Evolutionary conservation across 148 eudicot species (phyloP), one percentile per base, ranked within the genome.

Genomic region (Euryodendron excelsum): DNA sequence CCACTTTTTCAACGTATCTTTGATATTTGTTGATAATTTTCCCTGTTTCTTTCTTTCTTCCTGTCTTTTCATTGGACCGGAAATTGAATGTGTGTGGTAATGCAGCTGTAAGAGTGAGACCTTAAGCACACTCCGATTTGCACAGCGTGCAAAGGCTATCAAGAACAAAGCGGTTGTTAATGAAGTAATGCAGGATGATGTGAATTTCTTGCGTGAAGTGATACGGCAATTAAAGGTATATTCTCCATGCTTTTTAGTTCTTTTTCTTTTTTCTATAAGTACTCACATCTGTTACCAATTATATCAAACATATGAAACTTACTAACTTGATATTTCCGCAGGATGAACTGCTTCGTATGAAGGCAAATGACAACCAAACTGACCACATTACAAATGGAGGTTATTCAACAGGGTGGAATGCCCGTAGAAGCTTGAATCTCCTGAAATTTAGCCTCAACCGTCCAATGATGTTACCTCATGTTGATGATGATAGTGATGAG

Each of bases 141-240:
- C 99, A 62, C 99, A 96, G 80, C 94, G 95, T 72, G 99, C 99
- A 65, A 96, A 96, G 85, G 97, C 98, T 78, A 91, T 96, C 80
- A 93, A 96, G 82, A 96, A 96, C 81, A 93, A 90, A 86, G 99
- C 99, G 79, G 88, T 88, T 36, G 91, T 96, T 56, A 96, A 96
- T 86, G 98, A 96, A 82, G 94, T 89, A 76, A 88, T 87, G 93
- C 94, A 88, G 80, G 94, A 96, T 77, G 99, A 96, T 85, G 93
- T 93, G 15, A 90, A 91, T 75, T 86, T 89, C 77, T 83, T 96
- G 84, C 91, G 93, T 82, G 93, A 90, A 82, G 92, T 93, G 70
- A 93, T 96, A 74, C 83, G 88, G 33, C 97, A 96, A 77, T 87
- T 96, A 74, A 96, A 92, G 92, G 98, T 93, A 53, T 21, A 75